Base-by-base conservation (phyloP, 2,329 filamentous ascomycete species). In the Trichophyton schoenleinii region DNA sequence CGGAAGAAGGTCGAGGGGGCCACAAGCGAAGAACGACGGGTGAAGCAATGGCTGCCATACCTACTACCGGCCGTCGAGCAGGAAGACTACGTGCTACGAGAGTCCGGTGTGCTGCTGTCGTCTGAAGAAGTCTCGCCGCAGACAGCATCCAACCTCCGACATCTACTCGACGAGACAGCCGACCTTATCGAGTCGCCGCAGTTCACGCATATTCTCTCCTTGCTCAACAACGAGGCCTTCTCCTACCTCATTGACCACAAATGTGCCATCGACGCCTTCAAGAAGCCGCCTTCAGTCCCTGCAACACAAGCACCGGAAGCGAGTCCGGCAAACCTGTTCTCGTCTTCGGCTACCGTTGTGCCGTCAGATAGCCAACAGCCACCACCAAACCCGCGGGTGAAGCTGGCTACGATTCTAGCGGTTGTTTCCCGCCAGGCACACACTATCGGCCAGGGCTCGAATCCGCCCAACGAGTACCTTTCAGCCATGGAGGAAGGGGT, bases 131-230 rank as follows among this genome's bases (percentile, higher is more conserved):
- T 73, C 34, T 72, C 71, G 1, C 67, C 70, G 48, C 69, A 73
- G 57, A 75, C 71, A 18, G 64, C 70, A 3, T 67, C 71, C 5
- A 83, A 85, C 0, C 83, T 99, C 61, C 85, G 92, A 61, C 87
- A 88, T 62, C 82, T 99, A 20, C 83, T 99, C 0, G 92, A 99
- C 71, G 94, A 99, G 78, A 97, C 94, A 1, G 89, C 92, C 44
- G 94, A 99, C 71, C 82, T 99, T 25, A 87, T 97, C 70, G 94
- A 99, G 70, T 96, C 94, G 1, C 94, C 94, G 0, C 83, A 89
- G 41, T 97, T 97, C 74, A 83, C 86, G 0, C 87, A 91, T 69
- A 91, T 99, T 41, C 81, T 96, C 52, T 89, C 87, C 1, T 84
- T 89, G 62, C 82, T 96, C 61, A 87, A 97, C 63, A 91, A 97